These are phyloP conservation scores for Nakazawaea siamensis DNA, from an alignment of 805 yeast species.

Conservation along the genomic window DNA sequence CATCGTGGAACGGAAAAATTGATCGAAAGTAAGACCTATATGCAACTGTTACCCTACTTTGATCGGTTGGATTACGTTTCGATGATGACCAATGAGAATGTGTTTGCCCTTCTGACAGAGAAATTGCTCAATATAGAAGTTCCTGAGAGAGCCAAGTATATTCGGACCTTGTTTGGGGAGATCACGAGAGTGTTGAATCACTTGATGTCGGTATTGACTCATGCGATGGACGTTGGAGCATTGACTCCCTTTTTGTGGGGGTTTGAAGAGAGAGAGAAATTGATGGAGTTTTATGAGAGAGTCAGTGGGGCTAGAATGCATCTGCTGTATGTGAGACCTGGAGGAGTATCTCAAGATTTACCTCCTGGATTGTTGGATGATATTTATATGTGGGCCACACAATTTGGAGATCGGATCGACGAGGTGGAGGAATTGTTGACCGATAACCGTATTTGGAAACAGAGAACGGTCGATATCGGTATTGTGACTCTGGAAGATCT, in stretches of 20 bases:
- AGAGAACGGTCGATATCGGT: slow-evolving; percentile 77
- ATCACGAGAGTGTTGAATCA: slow-evolving; percentile 80
- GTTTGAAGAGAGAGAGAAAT: slow-evolving; percentile 86
- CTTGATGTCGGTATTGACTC: slow-evolving; percentile 78
- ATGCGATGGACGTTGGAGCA: slow-evolving; percentile 94
- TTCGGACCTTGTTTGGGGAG: slow-evolving; percentile 81
- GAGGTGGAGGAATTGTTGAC: slow-evolving; percentile 86
- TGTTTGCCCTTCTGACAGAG: slow-evolving; percentile 76
- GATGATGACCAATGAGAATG: slow-evolving; percentile 90
- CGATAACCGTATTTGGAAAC: slow-evolving; percentile 89
- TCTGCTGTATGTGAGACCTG: slow-evolving; percentile 84
- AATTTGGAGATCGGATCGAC: slow-evolving; percentile 87
- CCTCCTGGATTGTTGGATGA: slow-evolving; percentile 85
- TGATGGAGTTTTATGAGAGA: slow-evolving; percentile 88
- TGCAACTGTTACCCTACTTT: slow-evolving; percentile 84
- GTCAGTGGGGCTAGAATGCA: slow-evolving; percentile 88
- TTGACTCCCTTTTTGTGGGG: slow-evolving; percentile 92
- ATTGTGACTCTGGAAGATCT: slow-evolving; percentile 82
- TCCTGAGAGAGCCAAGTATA: slow-evolving; percentile 77
- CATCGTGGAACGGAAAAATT: slow-evolving; percentile 88
- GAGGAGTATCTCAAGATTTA: slow-evolving; percentile 84
- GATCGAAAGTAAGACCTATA: slow-evolving; percentile 78
- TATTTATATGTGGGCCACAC: slow-evolving; percentile 94
- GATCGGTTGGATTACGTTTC: slow-evolving; percentile 79
- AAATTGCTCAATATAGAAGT: slow-evolving; percentile 78